Conservation (phyloP, 2,329 filamentous ascomycete species). For the Orbilia javanica region DNA sequence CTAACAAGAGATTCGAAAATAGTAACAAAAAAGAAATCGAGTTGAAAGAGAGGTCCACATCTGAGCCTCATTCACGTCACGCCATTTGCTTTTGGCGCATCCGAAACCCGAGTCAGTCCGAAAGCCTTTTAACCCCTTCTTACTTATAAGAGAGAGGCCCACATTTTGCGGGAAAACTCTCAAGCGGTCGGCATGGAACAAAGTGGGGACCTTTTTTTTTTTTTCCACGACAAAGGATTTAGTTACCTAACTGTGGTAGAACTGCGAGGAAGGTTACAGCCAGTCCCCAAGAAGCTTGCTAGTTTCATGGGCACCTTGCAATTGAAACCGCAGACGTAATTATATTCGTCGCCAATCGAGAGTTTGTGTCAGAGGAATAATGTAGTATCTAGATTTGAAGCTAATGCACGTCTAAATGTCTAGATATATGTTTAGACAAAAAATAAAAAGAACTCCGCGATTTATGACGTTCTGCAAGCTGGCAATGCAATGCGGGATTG, state of each 20-base stretch:
- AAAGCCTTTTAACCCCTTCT: not conserved
- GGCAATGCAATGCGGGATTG: slow-evolving; percentile 10
- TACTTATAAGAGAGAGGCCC: not conserved
- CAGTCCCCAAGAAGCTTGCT: slow-evolving; percentile 15
- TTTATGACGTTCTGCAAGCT: not conserved
- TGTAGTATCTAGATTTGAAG: too few relatives aligned
- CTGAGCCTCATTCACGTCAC: slow-evolving; percentile 33
- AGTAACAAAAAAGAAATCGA: slow-evolving; percentile 18
- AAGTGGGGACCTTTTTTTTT: not conserved
- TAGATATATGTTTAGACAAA: not conserved
- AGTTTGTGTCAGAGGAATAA: not conserved
- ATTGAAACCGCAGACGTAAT: slow-evolving; percentile 7
- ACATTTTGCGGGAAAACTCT: slow-evolving; percentile 14
- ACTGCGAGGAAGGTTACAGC: slow-evolving; percentile 11
- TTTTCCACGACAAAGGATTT: not conserved
- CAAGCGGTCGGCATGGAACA: not conserved
- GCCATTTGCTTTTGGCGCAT: slow-evolving; percentile 34
- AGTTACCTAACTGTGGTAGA: not conserved
- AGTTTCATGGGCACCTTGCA: slow-evolving; percentile 7
- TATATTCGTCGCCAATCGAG: not conserved
- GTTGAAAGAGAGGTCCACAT: not conserved
- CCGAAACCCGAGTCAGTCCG: slow-evolving; percentile 13
- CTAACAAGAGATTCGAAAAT: slow-evolving; percentile 28
- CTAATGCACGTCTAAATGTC: not conserved
- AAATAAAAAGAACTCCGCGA: not conserved